phyloP scores from a whole-genome alignment of 805 yeast species.

The Metschnikowia peoriensis region DNA sequence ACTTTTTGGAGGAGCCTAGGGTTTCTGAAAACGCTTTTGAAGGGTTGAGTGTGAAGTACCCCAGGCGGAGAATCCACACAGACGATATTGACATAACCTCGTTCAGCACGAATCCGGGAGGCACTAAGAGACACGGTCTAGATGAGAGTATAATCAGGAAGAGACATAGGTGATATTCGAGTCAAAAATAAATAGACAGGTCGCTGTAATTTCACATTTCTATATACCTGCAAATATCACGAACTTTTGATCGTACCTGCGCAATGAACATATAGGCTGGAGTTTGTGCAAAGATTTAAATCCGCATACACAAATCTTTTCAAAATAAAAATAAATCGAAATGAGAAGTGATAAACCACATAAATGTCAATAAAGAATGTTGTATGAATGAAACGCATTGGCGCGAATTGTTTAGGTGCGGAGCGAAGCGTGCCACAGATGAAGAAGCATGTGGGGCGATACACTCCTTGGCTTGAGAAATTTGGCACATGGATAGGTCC shows the following conservation, averaged over 20 bases:
- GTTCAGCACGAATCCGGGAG: constrained; percentile 21
- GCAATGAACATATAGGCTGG: too few relatives aligned
- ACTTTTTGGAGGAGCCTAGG: constrained; percentile 68
- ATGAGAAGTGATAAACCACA: too few relatives aligned
- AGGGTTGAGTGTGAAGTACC: constrained; percentile 70
- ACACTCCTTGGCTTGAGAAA: background rate
- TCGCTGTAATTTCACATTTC: too few relatives aligned
- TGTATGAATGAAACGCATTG: too few relatives aligned
- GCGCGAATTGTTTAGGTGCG: too few relatives aligned
- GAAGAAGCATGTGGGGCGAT: background rate
- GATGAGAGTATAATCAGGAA: constrained; percentile 10
- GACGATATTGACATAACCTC: constrained; percentile 76
- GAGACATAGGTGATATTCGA: constrained; percentile 7
- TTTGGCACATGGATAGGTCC: too few relatives aligned
- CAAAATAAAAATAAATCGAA: too few relatives aligned
- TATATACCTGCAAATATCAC: too few relatives aligned
- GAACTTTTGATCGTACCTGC: too few relatives aligned
- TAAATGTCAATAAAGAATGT: too few relatives aligned
- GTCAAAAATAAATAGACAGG: background rate
- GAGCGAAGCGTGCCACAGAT: background rate
- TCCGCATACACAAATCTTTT: too few relatives aligned
- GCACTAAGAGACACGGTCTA: constrained; percentile 26
- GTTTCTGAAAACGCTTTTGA: constrained; percentile 79
- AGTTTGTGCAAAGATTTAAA: too few relatives aligned
- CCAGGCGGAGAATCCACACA: constrained; percentile 80